Conservation (phyloP, 768 basidiomycete genomes). For the Pisolithus marmoratus region DNA sequence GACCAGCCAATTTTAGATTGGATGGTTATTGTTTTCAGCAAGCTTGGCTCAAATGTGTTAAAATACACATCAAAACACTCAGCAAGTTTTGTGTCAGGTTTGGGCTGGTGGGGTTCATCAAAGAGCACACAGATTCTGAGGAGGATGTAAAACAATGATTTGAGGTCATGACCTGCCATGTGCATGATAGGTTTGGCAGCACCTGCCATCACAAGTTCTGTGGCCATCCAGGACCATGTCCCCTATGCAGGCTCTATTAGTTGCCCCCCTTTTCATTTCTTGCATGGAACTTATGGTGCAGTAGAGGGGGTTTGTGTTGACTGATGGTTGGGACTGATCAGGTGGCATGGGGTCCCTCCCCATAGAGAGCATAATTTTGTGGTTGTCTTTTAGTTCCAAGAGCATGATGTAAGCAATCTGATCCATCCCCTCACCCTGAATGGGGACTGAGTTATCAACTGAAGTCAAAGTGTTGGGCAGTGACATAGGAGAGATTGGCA, state of each 20-base stretch:
- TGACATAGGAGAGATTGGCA: not conserved
- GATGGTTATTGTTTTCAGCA: not conserved
- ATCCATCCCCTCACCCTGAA: no score
- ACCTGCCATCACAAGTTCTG: not conserved
- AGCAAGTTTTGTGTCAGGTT: not conserved
- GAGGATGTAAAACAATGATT: constrained; percentile 10
- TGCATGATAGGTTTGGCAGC: not conserved
- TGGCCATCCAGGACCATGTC: constrained; percentile 5
- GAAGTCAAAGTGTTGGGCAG: no score
- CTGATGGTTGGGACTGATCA: not conserved
- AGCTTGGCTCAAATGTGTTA: not conserved
- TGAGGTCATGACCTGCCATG: not conserved
- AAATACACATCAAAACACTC: constrained; percentile 5
- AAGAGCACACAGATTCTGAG: constrained; percentile 4
- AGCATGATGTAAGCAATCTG: not conserved
- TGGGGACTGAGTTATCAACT: no score
- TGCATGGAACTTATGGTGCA: not conserved
- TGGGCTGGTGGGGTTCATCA: not conserved
- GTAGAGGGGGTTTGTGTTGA: not conserved
- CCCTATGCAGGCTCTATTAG: not conserved
- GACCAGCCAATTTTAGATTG: constrained; percentile 3
- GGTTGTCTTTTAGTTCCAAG: not conserved
- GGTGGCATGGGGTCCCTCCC: not conserved
- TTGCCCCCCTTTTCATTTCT: no score
- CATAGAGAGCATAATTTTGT: not conserved